Percentiles rank a stretch among this genome's conserved stretches.
Evolutionary conservation across 2,329 filamentous ascomycete genomes (phyloP).

Genomic region (Diaporthe ilicicola): DNA sequence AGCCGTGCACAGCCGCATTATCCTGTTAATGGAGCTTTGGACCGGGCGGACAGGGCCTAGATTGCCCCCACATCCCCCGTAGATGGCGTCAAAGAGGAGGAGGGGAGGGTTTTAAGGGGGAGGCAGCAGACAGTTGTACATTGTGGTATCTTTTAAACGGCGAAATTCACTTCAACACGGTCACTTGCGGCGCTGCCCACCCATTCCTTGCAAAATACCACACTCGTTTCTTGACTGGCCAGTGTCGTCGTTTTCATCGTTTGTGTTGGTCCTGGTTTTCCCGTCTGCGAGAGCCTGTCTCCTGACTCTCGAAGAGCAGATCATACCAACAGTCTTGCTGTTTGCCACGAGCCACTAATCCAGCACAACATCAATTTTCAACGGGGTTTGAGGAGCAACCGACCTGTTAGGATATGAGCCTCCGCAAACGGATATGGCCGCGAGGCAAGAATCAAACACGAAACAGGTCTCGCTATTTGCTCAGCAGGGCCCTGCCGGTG

Average conservation of each 20-base stretch:
- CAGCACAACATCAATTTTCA: neutral
- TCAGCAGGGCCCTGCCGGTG: neutral
- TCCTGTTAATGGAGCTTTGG: conserved; percentile 11
- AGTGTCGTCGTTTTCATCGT: neutral
- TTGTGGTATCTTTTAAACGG: conserved; percentile 19
- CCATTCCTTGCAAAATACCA: conserved; percentile 2
- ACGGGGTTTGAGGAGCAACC: too few species aligned
- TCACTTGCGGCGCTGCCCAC: conserved; percentile 1
- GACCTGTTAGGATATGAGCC: too few species aligned
- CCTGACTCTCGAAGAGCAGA: too few species aligned
- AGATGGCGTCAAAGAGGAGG: conserved; percentile 6
- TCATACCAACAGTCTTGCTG: neutral
- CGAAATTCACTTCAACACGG: conserved; percentile 23
- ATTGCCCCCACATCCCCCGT: neutral
- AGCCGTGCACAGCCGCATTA: neutral
- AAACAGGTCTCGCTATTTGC: neutral
- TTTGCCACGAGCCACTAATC: neutral
- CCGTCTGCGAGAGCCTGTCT: too few species aligned
- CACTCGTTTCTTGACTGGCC: neutral
- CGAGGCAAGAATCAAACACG: neutral
- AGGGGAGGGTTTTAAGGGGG: neutral
- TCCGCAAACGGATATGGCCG: neutral
- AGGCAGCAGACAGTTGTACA: neutral
- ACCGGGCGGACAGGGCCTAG: neutral
- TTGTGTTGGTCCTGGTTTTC: neutral